A percentile compares a stretch with the other conserved stretches of the same genome.
These are phyloP conservation scores for Cyathus striatus DNA, from an alignment of 768 basidiomycete species.

Conservation along the genomic window DNA sequence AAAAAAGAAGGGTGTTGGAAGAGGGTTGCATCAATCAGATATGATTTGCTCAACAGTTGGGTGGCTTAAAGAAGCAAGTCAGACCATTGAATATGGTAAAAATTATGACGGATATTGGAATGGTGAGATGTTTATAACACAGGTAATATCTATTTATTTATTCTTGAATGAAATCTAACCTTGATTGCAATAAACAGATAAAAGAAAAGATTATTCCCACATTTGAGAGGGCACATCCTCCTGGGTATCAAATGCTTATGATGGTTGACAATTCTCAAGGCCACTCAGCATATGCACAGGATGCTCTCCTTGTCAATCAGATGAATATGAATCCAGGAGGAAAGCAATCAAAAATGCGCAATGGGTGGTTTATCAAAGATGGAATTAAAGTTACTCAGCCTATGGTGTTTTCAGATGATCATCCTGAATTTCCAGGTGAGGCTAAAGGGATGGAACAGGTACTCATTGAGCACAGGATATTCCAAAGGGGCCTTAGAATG, in stretches of 20 bases:
- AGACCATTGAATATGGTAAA: conserved; percentile 29
- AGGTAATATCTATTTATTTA: conserved; percentile 9
- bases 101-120: conserved; percentile 21
- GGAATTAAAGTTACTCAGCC: conserved; percentile 18
- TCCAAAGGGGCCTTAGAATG: conserved; percentile 6
- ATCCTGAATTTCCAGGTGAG: conserved; percentile 19
- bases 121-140: conserved; percentile 15
- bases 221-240: conserved; percentile 22
- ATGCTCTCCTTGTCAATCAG: conserved; percentile 25
- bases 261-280: conserved; percentile 39
- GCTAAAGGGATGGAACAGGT: conserved; percentile 17
- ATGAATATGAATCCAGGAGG: conserved; percentile 35
- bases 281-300: conserved; percentile 27
- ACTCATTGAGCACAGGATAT: conserved; percentile 10
- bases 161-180: conserved; percentile 6
- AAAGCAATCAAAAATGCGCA: conserved; percentile 26
- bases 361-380: conserved; percentile 24
- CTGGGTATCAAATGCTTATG: conserved; percentile 27
- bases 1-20: conserved; percentile 24
- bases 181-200: conserved; percentile 10
- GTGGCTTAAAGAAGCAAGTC: conserved; percentile 17
- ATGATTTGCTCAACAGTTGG: conserved; percentile 29
- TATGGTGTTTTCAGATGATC: conserved; percentile 29
- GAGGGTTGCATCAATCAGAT: conserved; percentile 25
- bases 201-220: conserved; percentile 21